phyloP scores from a whole-genome alignment of 495 filamentous ascomycete genomes.

The Clohesyomyces aquaticus region DNA sequence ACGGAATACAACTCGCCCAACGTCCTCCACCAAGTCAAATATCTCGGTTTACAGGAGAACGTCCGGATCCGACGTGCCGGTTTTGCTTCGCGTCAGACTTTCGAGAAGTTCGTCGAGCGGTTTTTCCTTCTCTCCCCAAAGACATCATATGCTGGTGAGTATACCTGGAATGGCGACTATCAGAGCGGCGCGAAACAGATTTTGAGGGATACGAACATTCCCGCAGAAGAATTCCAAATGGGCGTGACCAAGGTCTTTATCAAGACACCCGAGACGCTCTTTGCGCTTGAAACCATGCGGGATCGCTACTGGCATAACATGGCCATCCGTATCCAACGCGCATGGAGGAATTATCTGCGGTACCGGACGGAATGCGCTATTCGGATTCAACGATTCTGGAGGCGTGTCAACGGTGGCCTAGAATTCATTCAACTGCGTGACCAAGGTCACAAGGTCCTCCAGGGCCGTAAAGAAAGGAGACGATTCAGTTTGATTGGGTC shows the following conservation, averaged over 20 bases:
- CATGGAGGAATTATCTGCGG: conserved; percentile 93
- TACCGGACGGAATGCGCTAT: conserved; percentile 92
- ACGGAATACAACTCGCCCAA: conserved; percentile 88
- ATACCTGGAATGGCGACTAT: conserved; percentile 89
- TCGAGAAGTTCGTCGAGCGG: conserved; percentile 97
- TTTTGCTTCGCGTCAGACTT: conserved; percentile 96
- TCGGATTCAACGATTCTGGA: conserved; percentile 93
- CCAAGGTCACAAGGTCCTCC: conserved; percentile 81
- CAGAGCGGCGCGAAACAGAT: conserved; percentile 90
- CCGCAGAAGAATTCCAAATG: conserved; percentile 94
- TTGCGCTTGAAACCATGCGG: conserved; percentile 96
- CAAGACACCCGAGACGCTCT: conserved; percentile 96
- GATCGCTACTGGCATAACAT: conserved; percentile 99
- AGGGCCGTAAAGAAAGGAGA: conserved; percentile 85
- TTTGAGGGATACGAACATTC: conserved; percentile 92
- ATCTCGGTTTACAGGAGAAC: conserved; percentile 98
- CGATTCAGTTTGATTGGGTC: conserved; percentile 89
- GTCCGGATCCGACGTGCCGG: conserved; percentile 95
- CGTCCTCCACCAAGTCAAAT: conserved; percentile 98
- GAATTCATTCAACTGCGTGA: conserved; percentile 88
- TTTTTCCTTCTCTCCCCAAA: conserved; percentile 96
- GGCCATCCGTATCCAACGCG: conserved; percentile 95
- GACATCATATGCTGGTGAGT: conserved; percentile 94
- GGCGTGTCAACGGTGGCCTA: conserved; percentile 82
- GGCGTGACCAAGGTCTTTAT: conserved; percentile 97